Base-by-base conservation (phyloP, 306 rosid genomes). In the Luffa acutangula region DNA sequence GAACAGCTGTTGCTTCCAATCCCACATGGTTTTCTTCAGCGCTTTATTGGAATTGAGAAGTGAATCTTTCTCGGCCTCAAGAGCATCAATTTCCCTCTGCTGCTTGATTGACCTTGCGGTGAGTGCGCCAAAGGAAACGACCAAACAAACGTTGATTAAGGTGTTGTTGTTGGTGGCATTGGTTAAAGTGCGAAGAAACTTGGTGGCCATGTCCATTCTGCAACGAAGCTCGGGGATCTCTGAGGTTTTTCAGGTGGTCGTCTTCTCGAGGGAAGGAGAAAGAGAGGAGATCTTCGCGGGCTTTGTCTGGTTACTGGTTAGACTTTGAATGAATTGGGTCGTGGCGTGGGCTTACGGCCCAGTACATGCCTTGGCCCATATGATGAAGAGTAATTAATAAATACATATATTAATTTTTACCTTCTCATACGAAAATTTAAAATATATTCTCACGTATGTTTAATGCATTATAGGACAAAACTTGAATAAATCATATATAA, bases 1-100 rank as follows among this genome's bases (percentile, higher is more conserved):
- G 75, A 57, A 89, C 36, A 94, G 93, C 85, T 88, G 90, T 53
- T 94, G 93, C 82, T 92, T 94, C 97, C 97, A 89, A 76, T 87
- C 86, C 97, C 97, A 94, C 74, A 92, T 73, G 53, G 95, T 49
- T 75, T 83, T 90, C 82, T 84, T 91, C 81, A 89, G 53, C 62
- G 89, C 84, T 86, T 91, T 94, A 83, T 91, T 94, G 62, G 92
- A 84, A 67, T 89, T 81, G 56, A 69, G 12, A 54, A 94, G 92
- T 42, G 91, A 83, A 31, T 82, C 93, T 75, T 89, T 92, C 90
- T 94, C 92, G 20, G 87, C 88, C 83, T 91, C 95, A 2, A 92
- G 81, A 56, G 92, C 88, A 11, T 91, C 88, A 80, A 94, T 86
- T 51, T 66, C 42, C 48, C 78, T 85, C 84, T 92, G 90, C 87